Conservation (phyloP, 371 early-diverging fungal species). For the Mucor circinelloides region DNA sequence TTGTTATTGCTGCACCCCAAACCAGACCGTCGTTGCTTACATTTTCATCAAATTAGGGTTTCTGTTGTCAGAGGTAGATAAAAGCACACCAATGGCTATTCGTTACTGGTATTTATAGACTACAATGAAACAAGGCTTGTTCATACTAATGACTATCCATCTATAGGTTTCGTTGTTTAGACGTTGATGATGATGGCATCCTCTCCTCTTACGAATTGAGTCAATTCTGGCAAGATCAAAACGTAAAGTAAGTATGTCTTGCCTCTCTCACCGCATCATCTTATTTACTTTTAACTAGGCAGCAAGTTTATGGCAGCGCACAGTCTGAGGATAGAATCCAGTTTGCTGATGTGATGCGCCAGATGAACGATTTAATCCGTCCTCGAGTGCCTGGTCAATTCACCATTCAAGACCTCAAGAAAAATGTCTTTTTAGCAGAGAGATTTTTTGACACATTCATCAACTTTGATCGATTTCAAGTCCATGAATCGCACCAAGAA, state of each 20-base stretch:
- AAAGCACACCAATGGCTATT: slow-evolving; percentile 72
- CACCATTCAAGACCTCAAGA: slow-evolving; percentile 38
- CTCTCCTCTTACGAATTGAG: slow-evolving; percentile 82
- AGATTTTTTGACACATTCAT: slow-evolving; percentile 50
- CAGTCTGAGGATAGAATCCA: slow-evolving; percentile 29
- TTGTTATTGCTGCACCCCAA: not conserved
- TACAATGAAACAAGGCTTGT: not conserved
- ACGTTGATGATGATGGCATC: slow-evolving; percentile 87
- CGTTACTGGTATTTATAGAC: slow-evolving; percentile 75
- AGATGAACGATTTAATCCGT: slow-evolving; percentile 52
- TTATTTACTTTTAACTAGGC: slow-evolving; percentile 21
- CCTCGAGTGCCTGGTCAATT: slow-evolving; percentile 41
- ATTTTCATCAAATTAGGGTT: slow-evolving; percentile 64
- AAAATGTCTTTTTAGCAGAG: slow-evolving; percentile 45
- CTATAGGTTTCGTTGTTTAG: slow-evolving; percentile 81
- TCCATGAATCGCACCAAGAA: slow-evolving; percentile 46
- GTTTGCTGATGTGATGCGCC: slow-evolving; percentile 48
- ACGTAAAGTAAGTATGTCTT: slow-evolving; percentile 22
- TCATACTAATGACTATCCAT: not conserved
- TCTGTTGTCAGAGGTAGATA: slow-evolving; percentile 85
- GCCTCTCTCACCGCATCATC: not conserved
- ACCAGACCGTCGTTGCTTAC: not conserved
- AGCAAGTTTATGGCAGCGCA: slow-evolving; percentile 22
- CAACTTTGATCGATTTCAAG: slow-evolving; percentile 40
- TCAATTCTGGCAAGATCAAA: slow-evolving; percentile 85